These are phyloP conservation scores for Phialophora macrospora DNA, from an alignment of 2,329 filamentous ascomycete species.

Conservation along the genomic window DNA sequence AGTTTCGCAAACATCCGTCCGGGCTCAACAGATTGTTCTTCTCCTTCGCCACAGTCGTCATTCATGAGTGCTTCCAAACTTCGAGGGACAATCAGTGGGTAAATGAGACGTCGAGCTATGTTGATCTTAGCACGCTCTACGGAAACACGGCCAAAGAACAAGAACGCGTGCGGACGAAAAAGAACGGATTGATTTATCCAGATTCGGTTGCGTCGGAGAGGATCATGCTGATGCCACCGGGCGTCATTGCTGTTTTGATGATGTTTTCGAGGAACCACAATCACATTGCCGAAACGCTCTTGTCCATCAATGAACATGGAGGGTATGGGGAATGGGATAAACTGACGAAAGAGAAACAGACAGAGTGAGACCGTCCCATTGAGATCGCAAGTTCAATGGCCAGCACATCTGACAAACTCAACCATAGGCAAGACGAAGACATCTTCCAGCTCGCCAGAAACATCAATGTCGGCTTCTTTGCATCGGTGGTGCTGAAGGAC, in stretches of 20 bases:
- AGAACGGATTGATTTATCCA: conserved; percentile 51
- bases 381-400: background rate
- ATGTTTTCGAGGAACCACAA: conserved; percentile 57
- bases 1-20: conserved; percentile 52
- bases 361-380: background rate
- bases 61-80: conserved; percentile 56
- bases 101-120: conserved; percentile 55
- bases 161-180: conserved; percentile 50
- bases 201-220: conserved; percentile 53
- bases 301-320: conserved; percentile 52
- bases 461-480: conserved; percentile 56
- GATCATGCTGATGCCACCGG: conserved; percentile 57
- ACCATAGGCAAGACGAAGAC: conserved; percentile 55
- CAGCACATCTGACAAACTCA: conserved; percentile 44
- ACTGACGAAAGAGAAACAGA: conserved; percentile 4
- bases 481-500: conserved; percentile 52
- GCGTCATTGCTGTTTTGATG: conserved; percentile 50
- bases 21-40: conserved; percentile 55
- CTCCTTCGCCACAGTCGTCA: conserved; percentile 55
- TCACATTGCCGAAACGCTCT: conserved; percentile 48
- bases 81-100: conserved; percentile 48
- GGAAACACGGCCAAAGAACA: conserved; percentile 53
- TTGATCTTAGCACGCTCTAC: conserved; percentile 55
- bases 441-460: conserved; percentile 55
- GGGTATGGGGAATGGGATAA: conserved; percentile 51